Evolutionary conservation across 768 basidiomycete genomes (phyloP), one percentile per base, ranked within the genome.

Genomic region (Gloeostereum incarnatum): DNA sequence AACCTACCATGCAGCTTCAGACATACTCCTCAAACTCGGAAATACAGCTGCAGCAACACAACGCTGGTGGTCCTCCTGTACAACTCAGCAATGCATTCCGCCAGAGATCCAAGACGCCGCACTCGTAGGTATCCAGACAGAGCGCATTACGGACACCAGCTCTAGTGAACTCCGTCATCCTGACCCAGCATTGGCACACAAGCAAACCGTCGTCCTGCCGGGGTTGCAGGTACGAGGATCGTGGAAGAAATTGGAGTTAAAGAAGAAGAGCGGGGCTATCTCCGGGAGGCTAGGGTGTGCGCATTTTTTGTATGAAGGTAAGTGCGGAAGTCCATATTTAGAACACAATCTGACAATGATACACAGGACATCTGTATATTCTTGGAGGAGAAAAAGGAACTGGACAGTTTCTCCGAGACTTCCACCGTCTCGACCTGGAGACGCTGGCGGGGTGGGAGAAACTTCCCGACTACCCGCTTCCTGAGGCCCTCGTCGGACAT

Each of bases 211-310:
- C 8, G 51, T 38, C 14, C 25, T 43, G 16, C 38, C 47, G 1
- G 41, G 44, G 13, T 33, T 59, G 7, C 65, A 69, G 36, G 43
- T 61, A 5, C 52, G 49, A 3, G 64, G 65, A 1, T 61, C 59
- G 0, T 64, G 62, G 65, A 44, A 47, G 40, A 59, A 60, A 41
- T 40, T 63, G 3, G 42, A 46, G 24, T 41, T 51, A 18, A 45
- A 38, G 33, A 42, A 37, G 32, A 45, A 39, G 2, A 6, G 41
- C 16, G 34, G 48, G 41, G 17, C 22, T 31, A 18, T 45, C 18
- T 25, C 47, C 8, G 32, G 32, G 20, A 31, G 55, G 16, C 46
- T 51, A 39, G 37, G 42, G 5, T 55, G 51, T 32, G 44, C 48
- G 7, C 47, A 44, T 22, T 59, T 59, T 33, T 50, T 60, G 6